Evolutionary conservation across 2,329 filamentous ascomycete species (phyloP).

Genomic region (Diaporthe caulivora): DNA sequence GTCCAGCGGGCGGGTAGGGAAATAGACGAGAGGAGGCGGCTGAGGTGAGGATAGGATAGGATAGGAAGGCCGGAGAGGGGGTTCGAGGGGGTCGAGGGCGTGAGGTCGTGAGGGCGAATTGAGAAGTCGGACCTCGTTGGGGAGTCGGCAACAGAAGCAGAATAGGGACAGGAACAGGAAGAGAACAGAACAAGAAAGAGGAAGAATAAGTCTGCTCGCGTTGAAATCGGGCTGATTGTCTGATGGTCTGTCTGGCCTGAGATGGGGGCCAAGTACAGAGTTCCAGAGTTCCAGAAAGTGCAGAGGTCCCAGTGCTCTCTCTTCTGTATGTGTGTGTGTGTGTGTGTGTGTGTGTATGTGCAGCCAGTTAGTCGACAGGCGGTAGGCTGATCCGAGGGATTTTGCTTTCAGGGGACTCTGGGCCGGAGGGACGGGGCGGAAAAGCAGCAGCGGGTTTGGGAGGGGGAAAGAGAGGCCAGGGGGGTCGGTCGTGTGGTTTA

Average conservation of each 20-base stretch:
- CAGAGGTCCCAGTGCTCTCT: neutral
- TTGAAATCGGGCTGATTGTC: neutral
- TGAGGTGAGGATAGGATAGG: neutral
- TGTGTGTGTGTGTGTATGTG: neutral
- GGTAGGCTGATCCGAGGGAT: slow-evolving; percentile 20
- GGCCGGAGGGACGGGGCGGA: slow-evolving; percentile 12
- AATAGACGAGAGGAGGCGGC: slow-evolving; percentile 43
- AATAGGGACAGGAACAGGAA: neutral
- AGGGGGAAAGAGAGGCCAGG: neutral
- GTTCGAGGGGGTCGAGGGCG: neutral
- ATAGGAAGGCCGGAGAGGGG: neutral
- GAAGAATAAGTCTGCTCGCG: too few relatives aligned
- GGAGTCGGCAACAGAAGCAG: neutral
- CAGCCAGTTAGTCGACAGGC: neutral
- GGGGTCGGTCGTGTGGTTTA: neutral
- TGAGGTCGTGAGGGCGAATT: neutral
- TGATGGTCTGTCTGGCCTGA: neutral
- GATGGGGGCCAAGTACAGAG: slow-evolving; percentile 23
- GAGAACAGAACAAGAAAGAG: neutral
- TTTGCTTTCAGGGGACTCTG: slow-evolving; percentile 34
- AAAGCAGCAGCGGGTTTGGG: slow-evolving; percentile 2
- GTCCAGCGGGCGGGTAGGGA: slow-evolving; percentile 51
- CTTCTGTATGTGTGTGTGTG: too few relatives aligned
- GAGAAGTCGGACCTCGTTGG: neutral
- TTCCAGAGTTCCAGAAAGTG: slow-evolving; percentile 8